Base-by-base conservation (phyloP, 2,329 filamentous ascomycete genomes). In the Pleurostoma richardsiae region DNA sequence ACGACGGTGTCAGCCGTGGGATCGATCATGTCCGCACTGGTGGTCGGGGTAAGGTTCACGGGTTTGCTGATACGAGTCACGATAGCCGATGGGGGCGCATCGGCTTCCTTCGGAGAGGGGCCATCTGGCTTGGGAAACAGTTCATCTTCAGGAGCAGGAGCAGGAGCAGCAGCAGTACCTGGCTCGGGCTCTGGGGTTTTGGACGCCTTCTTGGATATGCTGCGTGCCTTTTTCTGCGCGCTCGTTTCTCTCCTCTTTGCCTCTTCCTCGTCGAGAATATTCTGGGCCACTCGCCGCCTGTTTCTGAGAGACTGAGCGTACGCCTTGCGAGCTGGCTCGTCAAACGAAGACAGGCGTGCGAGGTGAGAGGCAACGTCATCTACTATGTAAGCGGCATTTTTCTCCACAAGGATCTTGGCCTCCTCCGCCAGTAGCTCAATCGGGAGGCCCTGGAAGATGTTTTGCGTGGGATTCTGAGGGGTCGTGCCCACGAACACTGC, bases 381-480 rank as follows among this genome's bases (percentile, higher is more conserved):
- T 56, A 92, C 83, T 55, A 96, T 76, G 66, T 86, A 89, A 39
- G 83, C 92, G 56, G 83, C 80, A 49, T 80, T 82, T 56, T 85
- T 85, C 55, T 90, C 85, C 49, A 95, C 83, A 29, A 99, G 77
- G 45, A 94, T 70, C 53, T 83, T 79, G 4, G 86, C 91, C 71
- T 99, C 94, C 69, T 97, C 94, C 2, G 89, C 85, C 72, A 94
- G 88, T 40, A 99, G 75, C 71, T 96, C 87, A 29, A 97, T 71
- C 3, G 94, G 94, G 43, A 97, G 71, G 41, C 91, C 89, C 49
- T 92, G 79, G 63, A 97, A 97, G 48, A 96, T 80, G 69, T 96
- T 97, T 68, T 99, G 94, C 57, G 95, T 92, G 5, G 91, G 90
- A 48, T 90, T 85, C 67, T 97, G 91, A 2, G 94, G 92, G 30